These are phyloP conservation scores for Phytophthora multivora DNA, from an alignment of 352 stramenopile species.

Conservation along the genomic window DNA sequence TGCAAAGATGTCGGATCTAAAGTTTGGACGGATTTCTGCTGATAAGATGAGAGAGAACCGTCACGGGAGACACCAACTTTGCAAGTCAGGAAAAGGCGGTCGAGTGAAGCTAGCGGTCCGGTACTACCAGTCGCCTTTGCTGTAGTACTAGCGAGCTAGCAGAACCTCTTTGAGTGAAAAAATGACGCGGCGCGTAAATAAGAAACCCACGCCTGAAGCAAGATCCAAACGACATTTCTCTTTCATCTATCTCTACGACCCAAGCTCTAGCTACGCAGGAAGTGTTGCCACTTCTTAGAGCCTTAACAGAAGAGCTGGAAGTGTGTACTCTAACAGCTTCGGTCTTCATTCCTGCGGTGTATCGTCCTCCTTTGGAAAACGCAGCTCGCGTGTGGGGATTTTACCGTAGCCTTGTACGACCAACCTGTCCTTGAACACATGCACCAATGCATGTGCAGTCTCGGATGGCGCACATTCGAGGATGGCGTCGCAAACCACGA, in stretches of 20 bases:
- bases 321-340: background rate
- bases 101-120: slow-evolving; percentile 7
- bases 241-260: slow-evolving; percentile 1
- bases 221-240: slow-evolving; percentile 24
- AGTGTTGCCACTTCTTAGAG: no score
- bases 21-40: background rate
- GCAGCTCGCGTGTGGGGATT: slow-evolving; percentile 57
- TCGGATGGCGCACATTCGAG: slow-evolving; percentile 68
- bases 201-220: slow-evolving; percentile 26
- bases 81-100: slow-evolving; percentile 7
- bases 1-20: slow-evolving; percentile 9
- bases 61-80: slow-evolving; percentile 4
- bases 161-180: slow-evolving; percentile 16
- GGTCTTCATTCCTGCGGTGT: background rate
- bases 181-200: slow-evolving; percentile 31
- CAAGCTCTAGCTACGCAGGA: background rate
- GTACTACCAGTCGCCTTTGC: background rate
- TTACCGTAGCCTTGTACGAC: slow-evolving; percentile 66
- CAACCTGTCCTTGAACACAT: slow-evolving; percentile 58
- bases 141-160: slow-evolving; percentile 18
- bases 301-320: background rate
- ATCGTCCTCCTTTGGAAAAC: slow-evolving; percentile 29
- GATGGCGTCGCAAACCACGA: slow-evolving; percentile 69
- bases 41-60: slow-evolving; percentile 13
- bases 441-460: slow-evolving; percentile 64